Base-by-base conservation (phyloP, 2,329 filamentous ascomycete species). In the Penicillium paneum region DNA sequence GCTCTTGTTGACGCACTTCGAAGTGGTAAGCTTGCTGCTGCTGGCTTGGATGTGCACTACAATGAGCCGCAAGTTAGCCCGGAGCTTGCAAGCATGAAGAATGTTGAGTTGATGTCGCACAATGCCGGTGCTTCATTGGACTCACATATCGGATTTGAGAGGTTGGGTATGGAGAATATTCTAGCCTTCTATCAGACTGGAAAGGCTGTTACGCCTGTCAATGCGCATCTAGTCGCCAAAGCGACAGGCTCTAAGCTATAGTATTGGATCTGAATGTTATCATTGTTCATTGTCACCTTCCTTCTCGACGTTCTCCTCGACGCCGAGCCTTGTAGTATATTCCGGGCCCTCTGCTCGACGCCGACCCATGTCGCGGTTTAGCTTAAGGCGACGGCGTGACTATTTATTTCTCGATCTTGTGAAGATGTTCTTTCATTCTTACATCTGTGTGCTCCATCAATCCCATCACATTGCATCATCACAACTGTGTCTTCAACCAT, bases 21-120 rank as follows among this genome's bases (percentile, higher is more conserved):
- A 51, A 72, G 65, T 6, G 78, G 79, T 0, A 77, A 78, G 47
- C 57, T 83, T 1, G 67, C 69, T 1, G 66, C 76, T 5, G 79
- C 78, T 0, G 81, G 80, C 0, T 54, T 83, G 12, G 82, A 83
- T 61, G 82, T 84, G 12, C 79, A 83, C 66, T 77, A 78, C 6
- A 63, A 79, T 42, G 82, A 84, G 64, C 82, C 82, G 0, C 60
- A 74, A 51, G 78, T 84, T 17, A 75, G 79, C 63, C 66, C 67
- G 13, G 67, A 71, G 47, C 62, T 81, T 54, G 74, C 74, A 10
- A 24, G 40, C n/a, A 64, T 64, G 51, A 52, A 57, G 42, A 74
- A 76, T 58, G 78, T 80, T 1, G 74, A 77, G 65, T 67, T 79
- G 36, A 63, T 78, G 58, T 72, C 74, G 24, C 79, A 81, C 67